Percentiles rank a stretch among this genome's conserved stretches.
phyloP scores from a whole-genome alignment of 495 filamentous ascomycete genomes.

The Cudoniella acicularis region DNA sequence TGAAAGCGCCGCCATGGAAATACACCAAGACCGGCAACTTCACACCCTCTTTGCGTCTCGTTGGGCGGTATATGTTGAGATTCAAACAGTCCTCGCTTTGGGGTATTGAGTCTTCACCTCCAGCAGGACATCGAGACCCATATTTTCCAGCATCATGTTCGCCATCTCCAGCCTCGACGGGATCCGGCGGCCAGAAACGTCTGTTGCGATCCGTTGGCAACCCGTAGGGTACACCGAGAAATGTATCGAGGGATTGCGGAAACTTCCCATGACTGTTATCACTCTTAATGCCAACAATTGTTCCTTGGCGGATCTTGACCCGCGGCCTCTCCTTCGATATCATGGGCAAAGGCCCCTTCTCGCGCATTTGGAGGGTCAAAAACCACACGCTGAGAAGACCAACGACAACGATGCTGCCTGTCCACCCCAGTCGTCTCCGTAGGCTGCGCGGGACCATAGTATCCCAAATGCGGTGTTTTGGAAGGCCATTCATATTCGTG shows the following conservation, averaged over 20 bases:
- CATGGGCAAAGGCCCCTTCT: not conserved
- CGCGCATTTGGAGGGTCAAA: not conserved
- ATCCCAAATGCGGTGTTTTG: not conserved
- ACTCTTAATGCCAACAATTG: constrained; percentile 46
- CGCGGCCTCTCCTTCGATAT: not conserved
- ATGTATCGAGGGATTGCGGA: constrained; percentile 49
- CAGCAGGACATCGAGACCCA: constrained; percentile 40
- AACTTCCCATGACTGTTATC: constrained; percentile 31
- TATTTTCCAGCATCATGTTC: constrained; percentile 42
- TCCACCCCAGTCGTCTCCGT: not conserved
- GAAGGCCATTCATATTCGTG: not conserved
- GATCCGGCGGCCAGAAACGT: constrained; percentile 52
- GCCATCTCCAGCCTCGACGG: constrained; percentile 25
- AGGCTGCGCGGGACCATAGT: not conserved
- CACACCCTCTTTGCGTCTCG: constrained; percentile 13
- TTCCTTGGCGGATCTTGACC: constrained; percentile 49
- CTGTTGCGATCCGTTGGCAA: constrained; percentile 49
- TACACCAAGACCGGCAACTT: constrained; percentile 59
- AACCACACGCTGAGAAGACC: not conserved
- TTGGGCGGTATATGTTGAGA: constrained; percentile 39
- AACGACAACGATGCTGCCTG: not conserved
- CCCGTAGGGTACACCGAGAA: constrained; percentile 60
- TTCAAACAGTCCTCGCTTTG: constrained; percentile 50
- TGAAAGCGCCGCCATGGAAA: constrained; percentile 53
- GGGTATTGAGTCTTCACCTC: constrained; percentile 14